Evolutionary conservation across 1,284 basidiomycete species (phyloP).

Genomic region (Apiotrichum montevideense): DNA sequence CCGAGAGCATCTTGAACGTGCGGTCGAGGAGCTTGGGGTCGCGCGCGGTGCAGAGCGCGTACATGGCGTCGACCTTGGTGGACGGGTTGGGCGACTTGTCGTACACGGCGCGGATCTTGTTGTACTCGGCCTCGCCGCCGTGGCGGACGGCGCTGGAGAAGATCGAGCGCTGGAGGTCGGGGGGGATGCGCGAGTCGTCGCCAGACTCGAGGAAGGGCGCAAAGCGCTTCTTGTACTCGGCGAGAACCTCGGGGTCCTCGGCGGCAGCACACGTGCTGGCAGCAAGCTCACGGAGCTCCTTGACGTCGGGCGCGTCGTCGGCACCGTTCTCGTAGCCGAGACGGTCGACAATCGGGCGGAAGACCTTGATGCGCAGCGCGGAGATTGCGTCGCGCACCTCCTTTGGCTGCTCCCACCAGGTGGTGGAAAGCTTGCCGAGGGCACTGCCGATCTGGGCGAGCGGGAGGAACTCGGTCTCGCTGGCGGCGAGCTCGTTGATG

Average conservation of each 20-base stretch:
- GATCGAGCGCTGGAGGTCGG: conserved; percentile 57
- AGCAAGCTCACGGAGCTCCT: conserved; percentile 70
- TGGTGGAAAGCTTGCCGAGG: conserved; percentile 56
- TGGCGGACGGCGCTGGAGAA: conserved; percentile 55
- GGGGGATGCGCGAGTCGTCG: conserved; percentile 73
- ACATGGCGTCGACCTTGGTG: conserved; percentile 63
- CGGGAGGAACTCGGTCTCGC: conserved; percentile 60
- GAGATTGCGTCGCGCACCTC: conserved; percentile 59
- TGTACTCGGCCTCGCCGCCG: conserved; percentile 73
- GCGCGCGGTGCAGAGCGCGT: conserved; percentile 36
- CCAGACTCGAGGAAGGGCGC: conserved; percentile 62
- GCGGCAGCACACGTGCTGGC: conserved; percentile 63
- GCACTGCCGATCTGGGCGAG: conserved; percentile 44
- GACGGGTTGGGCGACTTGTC: conserved; percentile 68
- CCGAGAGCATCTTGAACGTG: conserved; percentile 56
- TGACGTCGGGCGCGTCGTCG: conserved; percentile 64
- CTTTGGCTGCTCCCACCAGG: conserved; percentile 80
- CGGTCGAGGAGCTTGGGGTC: conserved; percentile 51
- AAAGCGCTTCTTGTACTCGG: conserved; percentile 71
- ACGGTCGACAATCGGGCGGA: conserved; percentile 68
- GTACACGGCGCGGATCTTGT: conserved; percentile 64
- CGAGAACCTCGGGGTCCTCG: conserved; percentile 61
- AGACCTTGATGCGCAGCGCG: conserved; percentile 64
- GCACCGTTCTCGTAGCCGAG: conserved; percentile 72
- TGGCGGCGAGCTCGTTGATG: conserved; percentile 58